Conservation (phyloP, 345 rosid genomes). For the Acer negundo region DNA sequence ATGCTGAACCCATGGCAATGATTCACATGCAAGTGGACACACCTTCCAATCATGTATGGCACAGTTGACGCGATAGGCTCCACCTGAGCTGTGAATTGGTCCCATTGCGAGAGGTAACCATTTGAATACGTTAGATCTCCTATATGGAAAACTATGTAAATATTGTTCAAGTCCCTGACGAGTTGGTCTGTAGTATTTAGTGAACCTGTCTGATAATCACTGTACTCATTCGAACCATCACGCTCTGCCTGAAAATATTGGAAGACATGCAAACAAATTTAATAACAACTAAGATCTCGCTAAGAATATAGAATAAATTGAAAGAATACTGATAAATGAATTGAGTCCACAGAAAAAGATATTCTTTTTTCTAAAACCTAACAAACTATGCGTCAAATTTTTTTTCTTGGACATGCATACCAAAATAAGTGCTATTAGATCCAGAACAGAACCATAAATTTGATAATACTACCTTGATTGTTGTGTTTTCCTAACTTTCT, state of each 20-base stretch:
- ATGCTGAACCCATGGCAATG: constrained; percentile 1
- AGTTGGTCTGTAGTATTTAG: constrained; percentile 75
- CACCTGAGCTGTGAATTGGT: constrained; percentile 83
- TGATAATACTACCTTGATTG: neutral
- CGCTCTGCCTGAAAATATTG: constrained; percentile 59
- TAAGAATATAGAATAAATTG: neutral
- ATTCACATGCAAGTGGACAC: neutral
- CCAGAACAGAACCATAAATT: neutral
- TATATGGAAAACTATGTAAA: constrained; percentile 74
- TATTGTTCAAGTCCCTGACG: constrained; percentile 56
- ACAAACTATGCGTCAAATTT: neutral
- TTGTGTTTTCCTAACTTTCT: neutral
- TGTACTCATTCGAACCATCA: constrained; percentile 80
- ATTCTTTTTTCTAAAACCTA: neutral
- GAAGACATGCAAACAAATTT: neutral
- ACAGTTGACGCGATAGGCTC: constrained; percentile 69
- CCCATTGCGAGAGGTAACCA: constrained; percentile 86
- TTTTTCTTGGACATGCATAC: neutral
- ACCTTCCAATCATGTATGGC: constrained; percentile 86
- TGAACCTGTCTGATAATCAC: constrained; percentile 72
- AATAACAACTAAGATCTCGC: neutral
- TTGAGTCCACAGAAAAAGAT: neutral
- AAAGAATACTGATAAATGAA: neutral
- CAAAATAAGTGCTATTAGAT: neutral
- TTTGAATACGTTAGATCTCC: constrained; percentile 74